Evolutionary conservation across 805 yeast species (phyloP).

Genomic region (Wickerhamomyces bisporus): DNA sequence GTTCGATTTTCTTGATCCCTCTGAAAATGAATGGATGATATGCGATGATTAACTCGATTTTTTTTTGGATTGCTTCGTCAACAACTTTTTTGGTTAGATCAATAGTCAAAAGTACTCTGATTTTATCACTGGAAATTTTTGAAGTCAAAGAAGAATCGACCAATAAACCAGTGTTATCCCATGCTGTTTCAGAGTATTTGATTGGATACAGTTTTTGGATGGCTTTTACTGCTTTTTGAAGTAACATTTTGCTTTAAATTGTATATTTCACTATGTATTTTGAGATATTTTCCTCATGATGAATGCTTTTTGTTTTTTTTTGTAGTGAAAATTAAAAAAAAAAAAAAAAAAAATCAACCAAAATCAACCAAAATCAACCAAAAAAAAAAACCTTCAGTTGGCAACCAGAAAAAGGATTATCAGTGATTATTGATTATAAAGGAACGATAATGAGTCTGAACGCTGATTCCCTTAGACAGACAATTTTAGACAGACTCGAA

Average conservation of each 20-base stretch:
- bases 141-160: slow-evolving; percentile 59
- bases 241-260: slow-evolving; percentile 17
- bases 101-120: slow-evolving; percentile 57
- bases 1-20: slow-evolving; percentile 70
- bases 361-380: neutral
- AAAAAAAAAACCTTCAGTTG: neutral
- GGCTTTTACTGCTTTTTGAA: slow-evolving; percentile 41
- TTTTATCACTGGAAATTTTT: slow-evolving; percentile 10
- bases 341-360: neutral
- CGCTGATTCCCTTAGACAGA: slow-evolving; percentile 36
- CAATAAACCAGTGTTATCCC: slow-evolving; percentile 95
- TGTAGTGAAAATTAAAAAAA: too few species aligned
- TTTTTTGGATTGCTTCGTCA: slow-evolving; percentile 66
- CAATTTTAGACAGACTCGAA: slow-evolving; percentile 50
- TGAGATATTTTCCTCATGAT: too few species aligned
- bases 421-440: neutral
- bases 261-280: too few species aligned
- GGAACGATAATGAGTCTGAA: slow-evolving; percentile 17
- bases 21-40: slow-evolving; percentile 94
- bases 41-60: slow-evolving; percentile 63
- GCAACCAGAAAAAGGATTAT: too few species aligned
- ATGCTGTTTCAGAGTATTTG: slow-evolving; percentile 73
- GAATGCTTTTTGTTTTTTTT: too few species aligned
- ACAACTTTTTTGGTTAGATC: slow-evolving; percentile 83
- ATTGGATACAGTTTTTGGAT: slow-evolving; percentile 79